Evolutionary conservation across 495 filamentous ascomycete species (phyloP).

Genomic region (Annulohypoxylon bovei): DNA sequence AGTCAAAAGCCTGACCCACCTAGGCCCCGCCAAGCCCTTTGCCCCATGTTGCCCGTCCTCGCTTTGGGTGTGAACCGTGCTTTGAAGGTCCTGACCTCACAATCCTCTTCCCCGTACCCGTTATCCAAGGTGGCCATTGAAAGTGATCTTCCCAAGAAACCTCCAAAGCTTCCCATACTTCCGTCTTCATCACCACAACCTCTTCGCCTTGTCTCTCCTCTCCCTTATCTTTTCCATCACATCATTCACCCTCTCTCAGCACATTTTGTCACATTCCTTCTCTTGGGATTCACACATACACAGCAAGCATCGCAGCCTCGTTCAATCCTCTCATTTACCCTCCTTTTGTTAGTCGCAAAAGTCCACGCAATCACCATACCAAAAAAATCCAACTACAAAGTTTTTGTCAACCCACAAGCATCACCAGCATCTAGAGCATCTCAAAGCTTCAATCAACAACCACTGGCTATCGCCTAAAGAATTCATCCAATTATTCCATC

Average conservation of each 20-base stretch:
- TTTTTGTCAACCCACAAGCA: constrained; percentile 31
- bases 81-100: constrained; percentile 42
- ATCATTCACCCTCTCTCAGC: constrained; percentile 43
- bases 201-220: constrained; percentile 49
- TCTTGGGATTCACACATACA: constrained; percentile 41
- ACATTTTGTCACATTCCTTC: constrained; percentile 47
- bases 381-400: constrained; percentile 33
- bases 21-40: constrained; percentile 33
- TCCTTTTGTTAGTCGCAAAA: constrained; percentile 54
- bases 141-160: constrained; percentile 44
- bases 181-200: constrained; percentile 35
- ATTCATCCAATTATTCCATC: constrained; percentile 28
- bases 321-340: constrained; percentile 60
- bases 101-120: constrained; percentile 34
- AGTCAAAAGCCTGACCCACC: constrained; percentile 28
- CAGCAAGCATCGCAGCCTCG: constrained; percentile 42
- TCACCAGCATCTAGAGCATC: constrained; percentile 1
- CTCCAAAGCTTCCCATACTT: constrained; percentile 46
- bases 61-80: constrained; percentile 2
- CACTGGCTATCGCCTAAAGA: constrained; percentile 36
- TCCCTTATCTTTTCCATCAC: constrained; percentile 45
- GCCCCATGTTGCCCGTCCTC: constrained; percentile 42
- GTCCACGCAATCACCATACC: constrained; percentile 45
- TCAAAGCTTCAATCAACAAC: constrained; percentile 34
- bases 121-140: constrained; percentile 39